Conservation (phyloP, 345 rosid species). For the Aethionema arabicum region DNA sequence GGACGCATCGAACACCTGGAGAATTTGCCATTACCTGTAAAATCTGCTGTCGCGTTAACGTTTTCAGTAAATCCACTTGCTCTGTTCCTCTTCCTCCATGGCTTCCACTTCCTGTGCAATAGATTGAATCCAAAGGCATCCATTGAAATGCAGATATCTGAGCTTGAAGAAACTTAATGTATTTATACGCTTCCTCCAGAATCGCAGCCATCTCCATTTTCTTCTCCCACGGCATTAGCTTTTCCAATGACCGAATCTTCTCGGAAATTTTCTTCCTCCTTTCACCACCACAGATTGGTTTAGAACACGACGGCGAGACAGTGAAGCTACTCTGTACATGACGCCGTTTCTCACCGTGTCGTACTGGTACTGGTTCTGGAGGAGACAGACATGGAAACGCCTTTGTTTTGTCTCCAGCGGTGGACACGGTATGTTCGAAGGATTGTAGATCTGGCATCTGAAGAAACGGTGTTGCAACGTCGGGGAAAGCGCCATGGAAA, state of each 20-base stretch:
- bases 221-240: conserved; percentile 60
- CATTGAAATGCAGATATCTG: conserved; percentile 49
- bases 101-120: conserved; percentile 2
- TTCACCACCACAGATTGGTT: neutral
- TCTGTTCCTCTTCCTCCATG: conserved; percentile 3
- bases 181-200: conserved; percentile 61
- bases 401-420: neutral
- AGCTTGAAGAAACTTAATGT: conserved; percentile 56
- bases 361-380: neutral
- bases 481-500: neutral
- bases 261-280: conserved; percentile 44
- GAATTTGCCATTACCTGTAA: conserved; percentile 50
- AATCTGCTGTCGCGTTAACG: conserved; percentile 50
- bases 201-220: conserved; percentile 51
- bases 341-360: conserved; percentile 10
- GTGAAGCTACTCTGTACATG: conserved; percentile 8
- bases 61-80: conserved; percentile 18
- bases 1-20: conserved; percentile 42
- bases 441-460: conserved; percentile 31
- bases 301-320: neutral
- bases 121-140: conserved; percentile 47
- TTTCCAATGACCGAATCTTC: conserved; percentile 49
- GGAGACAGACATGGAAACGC: conserved; percentile 9
- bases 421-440: conserved; percentile 16
- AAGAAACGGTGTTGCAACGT: conserved; percentile 10